Evolutionary conservation across 2,329 filamentous ascomycete genomes (phyloP).

Genomic region (Daldinia sp.): DNA sequence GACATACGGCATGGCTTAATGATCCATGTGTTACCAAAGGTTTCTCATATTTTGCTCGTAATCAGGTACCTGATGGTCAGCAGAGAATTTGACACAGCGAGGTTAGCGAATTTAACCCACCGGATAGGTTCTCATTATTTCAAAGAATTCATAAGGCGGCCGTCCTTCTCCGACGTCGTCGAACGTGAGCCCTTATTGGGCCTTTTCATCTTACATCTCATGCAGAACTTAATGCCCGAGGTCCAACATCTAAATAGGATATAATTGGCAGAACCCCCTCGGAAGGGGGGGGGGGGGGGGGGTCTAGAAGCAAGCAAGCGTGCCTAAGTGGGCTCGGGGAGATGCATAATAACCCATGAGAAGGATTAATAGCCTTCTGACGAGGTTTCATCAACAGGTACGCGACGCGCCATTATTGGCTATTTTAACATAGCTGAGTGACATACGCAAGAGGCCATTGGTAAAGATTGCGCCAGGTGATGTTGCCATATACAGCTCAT

Average conservation of each 20-base stretch:
- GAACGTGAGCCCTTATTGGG: conserved; percentile 7
- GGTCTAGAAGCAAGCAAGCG: conserved; percentile 37
- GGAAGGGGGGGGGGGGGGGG: conserved; percentile 15
- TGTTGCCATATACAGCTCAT: conserved; percentile 37
- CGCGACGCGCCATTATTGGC: conserved; percentile 34
- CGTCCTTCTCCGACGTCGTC: conserved; percentile 1
- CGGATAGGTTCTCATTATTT: conserved; percentile 4
- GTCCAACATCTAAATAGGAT: conserved; percentile 20
- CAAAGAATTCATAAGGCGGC: conserved; percentile 8
- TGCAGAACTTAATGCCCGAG: conserved; percentile 33
- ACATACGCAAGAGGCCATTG: conserved; percentile 34
- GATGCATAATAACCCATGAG: conserved; percentile 28
- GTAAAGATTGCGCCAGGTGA: conserved; percentile 39
- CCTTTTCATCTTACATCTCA: conserved; percentile 14
- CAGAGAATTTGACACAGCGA: neutral
- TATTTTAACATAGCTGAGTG: conserved; percentile 29
- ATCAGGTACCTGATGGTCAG: neutral
- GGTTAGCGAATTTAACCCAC: neutral
- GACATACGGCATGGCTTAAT: neutral
- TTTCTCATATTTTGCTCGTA: neutral
- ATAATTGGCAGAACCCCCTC: conserved; percentile 30
- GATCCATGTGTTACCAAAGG: neutral
- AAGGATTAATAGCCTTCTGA: conserved; percentile 38
- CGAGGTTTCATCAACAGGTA: conserved; percentile 28
- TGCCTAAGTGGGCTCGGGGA: conserved; percentile 34